Evolutionary conservation across 2,329 filamentous ascomycete species (phyloP), one percentile per base, ranked within the genome.

Genomic region (Fusarium sp.): DNA sequence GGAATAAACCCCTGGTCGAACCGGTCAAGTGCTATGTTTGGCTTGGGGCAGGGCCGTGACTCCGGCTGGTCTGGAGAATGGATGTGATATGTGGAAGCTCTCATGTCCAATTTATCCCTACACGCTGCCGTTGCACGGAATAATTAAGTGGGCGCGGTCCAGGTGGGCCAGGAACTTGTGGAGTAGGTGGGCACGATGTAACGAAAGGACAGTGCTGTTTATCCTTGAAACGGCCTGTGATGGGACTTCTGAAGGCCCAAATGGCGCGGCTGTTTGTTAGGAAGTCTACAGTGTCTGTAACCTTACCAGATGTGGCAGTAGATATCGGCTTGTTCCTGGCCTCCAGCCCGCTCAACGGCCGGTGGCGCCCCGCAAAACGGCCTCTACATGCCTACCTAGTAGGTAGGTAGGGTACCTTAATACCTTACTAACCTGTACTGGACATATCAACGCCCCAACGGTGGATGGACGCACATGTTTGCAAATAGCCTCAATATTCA

Each of bases 161-260:
- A 61, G 48, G 69, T 64, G 73, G 70, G 72, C 35, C 47, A 76
- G 66, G 72, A 78, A 74, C 74, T 75, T 77, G 76, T 69, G 76
- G 73, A 75, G 71, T 33, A 33, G 33, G 12, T 70, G 31, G 65
- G 63, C 54, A 56, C 72, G 71, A 78, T 78, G 75, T 74, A 73
- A 78, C 76, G 52, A 22, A 63, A 42, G 51, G 36, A 75, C 76
- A 70, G 76, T 78, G 65, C 28, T 51, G 22, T 22, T 42, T 33
- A 7, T 5, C 31, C 28, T 28, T 22, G 8, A 42, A 33, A 54
- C 47, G 47, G 26, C 20, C 48, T 49, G 26, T 20, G 41, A 45
- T 11, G 36, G 52, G 20, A 39, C n/a, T 47, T 42, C 28, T 44
- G 33, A 28, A 26, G 17, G 39, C 35, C 55, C 64, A 68, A 49